Percentiles rank a stretch among this genome's conserved stretches.
Evolutionary conservation across 2,329 filamentous ascomycete genomes (phyloP).

Genomic region (Aspergillus uvarum): DNA sequence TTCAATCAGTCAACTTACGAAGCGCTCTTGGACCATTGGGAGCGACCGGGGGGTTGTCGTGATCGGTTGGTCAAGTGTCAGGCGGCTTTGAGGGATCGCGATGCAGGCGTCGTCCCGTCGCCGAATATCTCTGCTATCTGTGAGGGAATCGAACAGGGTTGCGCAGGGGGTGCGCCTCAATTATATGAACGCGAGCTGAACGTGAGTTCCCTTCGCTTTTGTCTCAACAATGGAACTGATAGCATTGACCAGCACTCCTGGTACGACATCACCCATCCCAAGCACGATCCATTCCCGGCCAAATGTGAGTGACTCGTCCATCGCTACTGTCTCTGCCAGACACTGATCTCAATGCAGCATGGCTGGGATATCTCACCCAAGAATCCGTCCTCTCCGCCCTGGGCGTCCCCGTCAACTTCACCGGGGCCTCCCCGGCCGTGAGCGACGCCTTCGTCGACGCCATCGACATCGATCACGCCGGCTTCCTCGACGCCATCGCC

Average conservation of each 20-base stretch:
- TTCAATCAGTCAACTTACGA: not conserved
- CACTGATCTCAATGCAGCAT: not conserved
- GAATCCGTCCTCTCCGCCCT: slow-evolving; percentile 54
- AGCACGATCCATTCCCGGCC: not conserved
- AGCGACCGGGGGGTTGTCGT: not conserved
- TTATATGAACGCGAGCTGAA: not conserved
- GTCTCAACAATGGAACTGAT: too few species aligned
- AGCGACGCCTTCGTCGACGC: slow-evolving; percentile 43
- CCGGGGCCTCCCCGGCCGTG: slow-evolving; percentile 42
- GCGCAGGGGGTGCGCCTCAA: not conserved
- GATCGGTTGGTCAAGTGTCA: not conserved
- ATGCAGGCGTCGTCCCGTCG: not conserved
- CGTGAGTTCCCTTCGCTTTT: not conserved
- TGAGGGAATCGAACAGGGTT: not conserved
- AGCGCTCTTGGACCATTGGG: not conserved
- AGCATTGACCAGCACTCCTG: not conserved
- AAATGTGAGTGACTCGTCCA: not conserved
- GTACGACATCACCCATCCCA: slow-evolving; percentile 5
- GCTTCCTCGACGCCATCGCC: slow-evolving; percentile 21
- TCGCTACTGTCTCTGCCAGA: too few species aligned
- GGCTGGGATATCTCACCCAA: slow-evolving; percentile 50
- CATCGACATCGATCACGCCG: slow-evolving; percentile 33
- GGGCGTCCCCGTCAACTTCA: slow-evolving; percentile 58
- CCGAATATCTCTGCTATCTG: not conserved
- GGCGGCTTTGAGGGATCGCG: not conserved